Base-by-base conservation (phyloP, 2,329 filamentous ascomycete genomes). In the Dothidotthia symphoricarpi region DNA sequence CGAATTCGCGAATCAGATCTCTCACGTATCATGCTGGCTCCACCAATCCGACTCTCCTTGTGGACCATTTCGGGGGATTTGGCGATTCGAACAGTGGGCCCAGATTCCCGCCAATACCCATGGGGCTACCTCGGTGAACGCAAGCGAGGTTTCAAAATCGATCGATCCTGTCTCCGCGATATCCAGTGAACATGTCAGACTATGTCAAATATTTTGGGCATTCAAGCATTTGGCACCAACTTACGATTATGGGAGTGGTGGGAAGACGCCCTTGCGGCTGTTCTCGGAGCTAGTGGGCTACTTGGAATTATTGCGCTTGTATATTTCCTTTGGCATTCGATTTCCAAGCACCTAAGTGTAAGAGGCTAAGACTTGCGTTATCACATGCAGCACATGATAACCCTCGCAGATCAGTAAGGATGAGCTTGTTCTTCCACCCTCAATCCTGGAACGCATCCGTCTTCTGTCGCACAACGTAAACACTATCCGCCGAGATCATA, bases 241-340 rank as follows among this genome's bases (percentile, higher is more conserved):
- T 28, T 36, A n/a, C 28, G 43, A 9, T 38, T 61, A 9, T 44
- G 49, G 12, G 25, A 50, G 19, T 67, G 63, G 63, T 67, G 63
- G 63, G 51, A 64, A 32, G 62, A 47, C 51, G 47, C 52, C 4
- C 51, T 67, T 9, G 43, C 65, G 11, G 55, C 56, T 15, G 59
- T 67, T 25, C 56, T 67, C 35, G 41, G 42, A 41, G 57, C 47
- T 5, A 62, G 63, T 37, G 61, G 37, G 4, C 28, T 58, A 5
- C 35, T 59, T 33, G 63, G 63, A 3, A 24, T 56, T 15, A 19
- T 61, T 19, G 43, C 60, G 16, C 19, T 22, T 22, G 19, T 22
- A 9, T 22, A 9, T 22, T 47, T 61, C 24, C 4, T 62, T 6
- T 64, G 58, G 59, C 48, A 44, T 16, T 55, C 49, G 6, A 36